A percentile compares a stretch with the other conserved stretches of the same genome.
Conservation (phyloP, 768 basidiomycete genomes). For the Trichaptum fuscoviolaceum region DNA sequence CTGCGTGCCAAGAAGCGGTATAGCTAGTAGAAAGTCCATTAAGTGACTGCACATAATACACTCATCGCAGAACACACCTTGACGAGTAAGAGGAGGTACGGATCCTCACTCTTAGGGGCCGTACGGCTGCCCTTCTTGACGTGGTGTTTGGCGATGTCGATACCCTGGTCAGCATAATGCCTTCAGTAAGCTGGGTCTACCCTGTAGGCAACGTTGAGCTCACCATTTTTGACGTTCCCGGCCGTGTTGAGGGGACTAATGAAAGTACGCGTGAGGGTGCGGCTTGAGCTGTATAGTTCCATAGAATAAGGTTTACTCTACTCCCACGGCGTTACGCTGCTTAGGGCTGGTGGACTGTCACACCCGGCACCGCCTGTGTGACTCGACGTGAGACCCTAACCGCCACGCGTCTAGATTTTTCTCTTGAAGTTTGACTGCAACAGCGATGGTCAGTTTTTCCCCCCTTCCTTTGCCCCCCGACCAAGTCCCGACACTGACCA, state of each 20-base stretch:
- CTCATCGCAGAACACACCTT: constrained; percentile 56
- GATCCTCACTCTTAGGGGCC: constrained; percentile 98
- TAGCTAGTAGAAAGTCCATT: constrained; percentile 54
- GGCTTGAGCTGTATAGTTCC: constrained; percentile 70
- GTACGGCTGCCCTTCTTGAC: constrained; percentile 96
- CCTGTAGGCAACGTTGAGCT: constrained; percentile 43
- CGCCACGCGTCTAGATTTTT: constrained; percentile 19
- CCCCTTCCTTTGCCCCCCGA: constrained; percentile 7
- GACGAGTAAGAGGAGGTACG: constrained; percentile 95
- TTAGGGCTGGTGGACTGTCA: constrained; percentile 6
- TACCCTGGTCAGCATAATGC: constrained; percentile 55
- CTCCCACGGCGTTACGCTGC: background rate
- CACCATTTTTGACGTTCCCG: constrained; percentile 76
- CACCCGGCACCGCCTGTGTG: constrained; percentile 1
- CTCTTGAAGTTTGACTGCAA: constrained; percentile 34
- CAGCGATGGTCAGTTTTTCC: constrained; percentile 62
- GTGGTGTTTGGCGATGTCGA: constrained; percentile 94
- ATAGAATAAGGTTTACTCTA: constrained; percentile 29
- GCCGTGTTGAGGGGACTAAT: constrained; percentile 28
- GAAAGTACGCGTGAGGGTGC: constrained; percentile 20
- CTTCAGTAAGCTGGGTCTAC: constrained; percentile 14
- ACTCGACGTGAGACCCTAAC: constrained; percentile 4
- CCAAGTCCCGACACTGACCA: constrained; percentile 14
- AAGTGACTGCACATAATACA: constrained; percentile 11
- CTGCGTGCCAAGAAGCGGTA: constrained; percentile 99